phyloP scores from a whole-genome alignment of 805 yeast species.

The Metschnikowia noctiluminum region DNA sequence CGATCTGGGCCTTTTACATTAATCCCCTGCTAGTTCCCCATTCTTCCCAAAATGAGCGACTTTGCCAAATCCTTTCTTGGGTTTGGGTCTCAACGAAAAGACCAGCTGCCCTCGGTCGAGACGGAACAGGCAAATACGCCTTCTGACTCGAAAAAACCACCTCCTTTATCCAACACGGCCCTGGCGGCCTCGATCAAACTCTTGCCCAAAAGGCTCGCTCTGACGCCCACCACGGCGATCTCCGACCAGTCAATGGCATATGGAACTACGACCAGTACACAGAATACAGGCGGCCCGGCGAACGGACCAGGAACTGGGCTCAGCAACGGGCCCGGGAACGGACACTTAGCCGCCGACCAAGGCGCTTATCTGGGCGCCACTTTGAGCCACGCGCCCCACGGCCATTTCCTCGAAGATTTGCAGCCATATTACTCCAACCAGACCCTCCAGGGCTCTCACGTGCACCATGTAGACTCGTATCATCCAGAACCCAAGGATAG shows the following conservation, averaged over 20 bases:
- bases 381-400: not conserved
- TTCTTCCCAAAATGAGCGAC: slow-evolving; percentile 33
- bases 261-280: slow-evolving; percentile 51
- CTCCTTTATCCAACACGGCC: not conserved
- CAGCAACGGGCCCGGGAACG: not conserved
- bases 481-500: slow-evolving; percentile 10
- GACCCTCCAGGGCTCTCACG: slow-evolving; percentile 2
- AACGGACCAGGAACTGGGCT: slow-evolving; percentile 3
- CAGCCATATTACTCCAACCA: slow-evolving; percentile 20
- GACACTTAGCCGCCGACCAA: not conserved
- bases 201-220: slow-evolving; percentile 37
- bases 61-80: slow-evolving; percentile 46
- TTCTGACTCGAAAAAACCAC: not conserved
- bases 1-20: too few species aligned
- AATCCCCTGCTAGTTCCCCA: not conserved
- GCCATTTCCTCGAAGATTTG: slow-evolving; percentile 15
- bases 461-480: slow-evolving; percentile 20
- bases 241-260: slow-evolving; percentile 59
- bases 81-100: slow-evolving; percentile 34
- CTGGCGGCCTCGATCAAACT: slow-evolving; percentile 8
- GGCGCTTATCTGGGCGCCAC: not conserved
- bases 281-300: not conserved
- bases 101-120: slow-evolving; percentile 13
- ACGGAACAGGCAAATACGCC: slow-evolving; percentile 4
- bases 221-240: slow-evolving; percentile 67